Conservation (phyloP, 176 grass and related monocot species). For the Aegilops sharonensis region DNA sequence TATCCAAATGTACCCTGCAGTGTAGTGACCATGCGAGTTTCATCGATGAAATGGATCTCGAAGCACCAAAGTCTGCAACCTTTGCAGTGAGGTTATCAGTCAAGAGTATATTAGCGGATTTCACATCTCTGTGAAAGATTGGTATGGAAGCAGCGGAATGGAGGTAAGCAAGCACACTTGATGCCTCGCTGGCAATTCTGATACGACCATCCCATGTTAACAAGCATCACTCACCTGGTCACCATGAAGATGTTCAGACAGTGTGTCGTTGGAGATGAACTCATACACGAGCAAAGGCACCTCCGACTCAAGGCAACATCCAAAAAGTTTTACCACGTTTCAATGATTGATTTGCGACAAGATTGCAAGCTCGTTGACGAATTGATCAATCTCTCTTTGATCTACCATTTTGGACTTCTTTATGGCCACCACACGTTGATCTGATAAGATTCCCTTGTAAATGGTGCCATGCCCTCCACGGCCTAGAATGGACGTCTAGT, state of each 20-base stretch:
- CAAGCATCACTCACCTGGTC: neutral
- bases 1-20: slow-evolving; percentile 28
- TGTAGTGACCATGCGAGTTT: slow-evolving; percentile 22
- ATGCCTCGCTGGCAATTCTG: slow-evolving; percentile 26
- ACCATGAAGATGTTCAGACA: slow-evolving; percentile 19
- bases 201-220: slow-evolving; percentile 10
- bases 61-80: slow-evolving; percentile 35
- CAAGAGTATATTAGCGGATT: slow-evolving; percentile 31
- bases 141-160: slow-evolving; percentile 3
- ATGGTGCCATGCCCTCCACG: slow-evolving; percentile 24
- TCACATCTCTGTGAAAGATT: neutral
- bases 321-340: slow-evolving; percentile 15
- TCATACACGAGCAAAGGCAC: slow-evolving; percentile 41
- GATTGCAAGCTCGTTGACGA: slow-evolving; percentile 33
- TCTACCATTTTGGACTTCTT: slow-evolving; percentile 41
- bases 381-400: slow-evolving; percentile 34
- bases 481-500: slow-evolving; percentile 13
- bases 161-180: slow-evolving; percentile 26
- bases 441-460: slow-evolving; percentile 35
- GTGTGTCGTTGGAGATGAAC: slow-evolving; percentile 35
- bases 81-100: slow-evolving; percentile 20
- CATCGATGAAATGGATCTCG: slow-evolving; percentile 25
- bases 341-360: slow-evolving; percentile 27
- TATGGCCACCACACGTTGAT: slow-evolving; percentile 32
- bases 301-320: slow-evolving; percentile 26